Conservation (phyloP, 257 asterid species). For the Solanum pennellii region DNA sequence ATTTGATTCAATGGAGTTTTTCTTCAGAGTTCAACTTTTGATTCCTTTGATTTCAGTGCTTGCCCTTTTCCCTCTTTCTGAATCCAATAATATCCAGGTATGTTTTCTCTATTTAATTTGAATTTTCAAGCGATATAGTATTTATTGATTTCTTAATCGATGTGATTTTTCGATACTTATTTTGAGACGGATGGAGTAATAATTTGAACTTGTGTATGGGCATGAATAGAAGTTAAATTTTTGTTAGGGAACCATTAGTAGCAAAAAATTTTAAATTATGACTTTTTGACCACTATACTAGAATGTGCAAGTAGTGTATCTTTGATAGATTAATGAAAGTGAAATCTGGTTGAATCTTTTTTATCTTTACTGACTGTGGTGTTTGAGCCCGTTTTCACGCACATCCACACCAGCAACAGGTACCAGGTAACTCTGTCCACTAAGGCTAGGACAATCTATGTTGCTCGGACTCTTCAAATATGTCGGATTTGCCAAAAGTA, state of each 20-base stretch:
- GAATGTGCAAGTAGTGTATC: not conserved
- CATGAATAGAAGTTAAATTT: not conserved
- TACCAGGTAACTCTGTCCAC: not conserved
- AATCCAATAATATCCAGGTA: not conserved
- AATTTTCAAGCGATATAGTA: not conserved
- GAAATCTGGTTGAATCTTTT: not conserved
- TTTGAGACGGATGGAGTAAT: not conserved
- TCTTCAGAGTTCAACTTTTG: not conserved
- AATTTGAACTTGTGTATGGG: not conserved
- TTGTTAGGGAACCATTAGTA: not conserved
- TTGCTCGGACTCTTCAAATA: not conserved
- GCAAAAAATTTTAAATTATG: not conserved
- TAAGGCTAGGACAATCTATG: no score
- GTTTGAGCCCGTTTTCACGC: not conserved
- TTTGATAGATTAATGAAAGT: not conserved
- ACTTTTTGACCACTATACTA: not conserved
- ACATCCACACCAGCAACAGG: accelerated
- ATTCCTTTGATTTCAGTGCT: not conserved
- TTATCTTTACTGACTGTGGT: not conserved
- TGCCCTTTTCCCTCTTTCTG: not conserved
- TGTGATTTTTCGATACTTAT: not conserved
- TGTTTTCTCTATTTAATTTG: not conserved
- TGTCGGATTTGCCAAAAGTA: not conserved
- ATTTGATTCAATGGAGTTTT: not conserved
- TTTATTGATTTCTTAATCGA: not conserved